Evolutionary conservation across 176 grass and related monocot species (phyloP).

Genomic region (Phoenix roebelenii): DNA sequence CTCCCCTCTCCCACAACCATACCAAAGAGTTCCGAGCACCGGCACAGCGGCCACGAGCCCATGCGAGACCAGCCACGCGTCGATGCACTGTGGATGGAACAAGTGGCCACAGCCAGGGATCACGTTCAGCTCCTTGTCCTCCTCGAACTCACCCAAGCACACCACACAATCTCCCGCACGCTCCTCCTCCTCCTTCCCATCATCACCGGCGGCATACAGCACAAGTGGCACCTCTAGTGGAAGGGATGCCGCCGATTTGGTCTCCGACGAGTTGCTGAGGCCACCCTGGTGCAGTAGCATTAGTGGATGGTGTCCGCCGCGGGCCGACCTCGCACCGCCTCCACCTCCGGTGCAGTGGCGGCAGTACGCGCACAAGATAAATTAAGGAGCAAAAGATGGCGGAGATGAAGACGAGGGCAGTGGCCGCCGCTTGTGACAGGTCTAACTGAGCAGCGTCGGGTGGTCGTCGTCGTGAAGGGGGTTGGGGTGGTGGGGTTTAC

Average conservation of each 20-base stretch:
- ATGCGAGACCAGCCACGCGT: conserved; percentile 49
- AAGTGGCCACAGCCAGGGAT: conserved; percentile 50
- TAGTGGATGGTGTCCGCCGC: neutral
- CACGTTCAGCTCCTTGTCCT: conserved; percentile 51
- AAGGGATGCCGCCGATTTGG: too few species aligned
- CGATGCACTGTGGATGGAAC: conserved; percentile 60
- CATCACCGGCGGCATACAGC: too few species aligned
- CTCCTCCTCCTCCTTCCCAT: too few species aligned
- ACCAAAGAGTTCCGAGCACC: conserved; percentile 9
- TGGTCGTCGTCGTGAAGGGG: too few species aligned
- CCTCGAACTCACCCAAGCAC: conserved; percentile 47
- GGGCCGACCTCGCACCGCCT: conserved; percentile 6
- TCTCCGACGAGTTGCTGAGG: too few species aligned
- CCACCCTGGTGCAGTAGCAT: too few species aligned
- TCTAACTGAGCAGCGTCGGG: too few species aligned
- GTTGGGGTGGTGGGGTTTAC: too few species aligned
- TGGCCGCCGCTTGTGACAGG: too few species aligned
- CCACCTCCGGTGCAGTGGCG: neutral
- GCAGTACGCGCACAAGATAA: conserved; percentile 4
- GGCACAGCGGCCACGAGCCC: conserved; percentile 61
- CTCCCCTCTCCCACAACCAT: too few species aligned
- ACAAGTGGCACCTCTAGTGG: too few species aligned
- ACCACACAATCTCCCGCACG: conserved; percentile 37
- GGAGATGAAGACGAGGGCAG: neutral
- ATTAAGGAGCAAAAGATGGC: neutral